phyloP scores from a whole-genome alignment of 2,329 filamentous ascomycete species.

The Colletotrichum kahawae region DNA sequence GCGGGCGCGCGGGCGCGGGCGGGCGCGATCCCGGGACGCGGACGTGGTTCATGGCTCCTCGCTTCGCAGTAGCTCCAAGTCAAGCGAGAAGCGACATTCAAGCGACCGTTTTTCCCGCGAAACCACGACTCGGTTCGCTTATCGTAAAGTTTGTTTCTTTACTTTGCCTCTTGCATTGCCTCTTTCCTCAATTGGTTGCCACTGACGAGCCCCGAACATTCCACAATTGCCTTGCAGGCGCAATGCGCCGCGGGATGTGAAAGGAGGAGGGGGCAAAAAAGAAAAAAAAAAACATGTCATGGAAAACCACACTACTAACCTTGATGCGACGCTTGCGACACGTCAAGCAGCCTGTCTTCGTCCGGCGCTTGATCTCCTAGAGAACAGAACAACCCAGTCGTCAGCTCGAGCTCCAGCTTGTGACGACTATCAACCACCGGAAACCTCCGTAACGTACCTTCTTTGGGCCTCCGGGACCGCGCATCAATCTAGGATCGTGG shows the following conservation, averaged over 20 bases:
- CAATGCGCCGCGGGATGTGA: neutral
- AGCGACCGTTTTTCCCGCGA: constrained; percentile 19
- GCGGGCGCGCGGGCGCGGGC: constrained; percentile 3
- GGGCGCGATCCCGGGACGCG: constrained; percentile 13
- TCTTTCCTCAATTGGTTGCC: neutral
- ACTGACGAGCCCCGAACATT: neutral
- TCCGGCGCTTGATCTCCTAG: constrained; percentile 67
- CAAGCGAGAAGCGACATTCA: constrained; percentile 40
- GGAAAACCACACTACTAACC: constrained; percentile 47
- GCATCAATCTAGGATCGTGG: constrained; percentile 51
- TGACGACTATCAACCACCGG: neutral
- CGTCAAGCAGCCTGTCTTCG: constrained; percentile 67
- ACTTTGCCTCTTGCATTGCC: constrained; percentile 3
- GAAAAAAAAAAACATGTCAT: neutral
- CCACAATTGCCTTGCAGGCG: neutral
- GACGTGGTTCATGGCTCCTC: constrained; percentile 27
- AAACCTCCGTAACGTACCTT: constrained; percentile 49
- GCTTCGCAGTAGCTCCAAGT: constrained; percentile 39
- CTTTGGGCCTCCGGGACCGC: constrained; percentile 57
- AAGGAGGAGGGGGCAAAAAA: neutral
- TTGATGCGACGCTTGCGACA: constrained; percentile 68
- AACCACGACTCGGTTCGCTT: constrained; percentile 21
- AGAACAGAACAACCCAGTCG: constrained; percentile 8
- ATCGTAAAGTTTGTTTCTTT: constrained; percentile 22
- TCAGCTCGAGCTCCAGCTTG: neutral